Evolutionary conservation across 768 basidiomycete species (phyloP).

Genomic region (Amanita pseudoporphyria): DNA sequence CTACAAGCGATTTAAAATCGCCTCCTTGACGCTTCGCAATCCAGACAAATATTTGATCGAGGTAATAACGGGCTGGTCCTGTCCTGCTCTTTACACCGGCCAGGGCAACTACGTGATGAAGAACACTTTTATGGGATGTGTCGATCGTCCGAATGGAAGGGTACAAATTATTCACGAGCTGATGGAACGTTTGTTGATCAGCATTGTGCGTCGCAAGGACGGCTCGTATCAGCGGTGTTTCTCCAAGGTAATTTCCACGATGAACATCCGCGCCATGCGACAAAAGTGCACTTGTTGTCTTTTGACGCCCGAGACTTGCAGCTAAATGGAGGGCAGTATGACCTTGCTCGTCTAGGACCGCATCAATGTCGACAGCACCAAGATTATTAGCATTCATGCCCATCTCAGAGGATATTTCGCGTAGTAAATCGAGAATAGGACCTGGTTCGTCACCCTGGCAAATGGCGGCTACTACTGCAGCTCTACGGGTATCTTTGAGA

Average conservation of each 20-base stretch:
- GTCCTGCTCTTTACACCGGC: constrained; percentile 90
- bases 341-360: constrained; percentile 88
- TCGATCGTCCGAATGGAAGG: constrained; percentile 83
- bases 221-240: constrained; percentile 90
- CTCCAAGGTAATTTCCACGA: constrained; percentile 88
- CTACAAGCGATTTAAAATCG: constrained; percentile 72
- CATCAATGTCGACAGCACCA: constrained; percentile 54
- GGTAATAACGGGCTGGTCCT: constrained; percentile 77
- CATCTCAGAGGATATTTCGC: constrained; percentile 45
- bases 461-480: constrained; percentile 56
- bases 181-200: constrained; percentile 66
- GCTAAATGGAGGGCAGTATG: constrained; percentile 94
- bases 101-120: constrained; percentile 87
- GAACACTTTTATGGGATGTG: constrained; percentile 70
- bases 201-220: constrained; percentile 83
- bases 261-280: constrained; percentile 76
- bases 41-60: constrained; percentile 83
- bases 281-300: constrained; percentile 62
- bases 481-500: constrained; percentile 46
- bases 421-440: constrained; percentile 52
- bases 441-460: constrained; percentile 61
- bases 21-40: constrained; percentile 71
- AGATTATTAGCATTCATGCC: constrained; percentile 21
- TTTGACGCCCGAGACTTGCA: constrained; percentile 69
- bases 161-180: constrained; percentile 54